Evolutionary conservation across 1,284 basidiomycete species (phyloP), one percentile per base, ranked within the genome.

Genomic region (Apiotrichum sp.): DNA sequence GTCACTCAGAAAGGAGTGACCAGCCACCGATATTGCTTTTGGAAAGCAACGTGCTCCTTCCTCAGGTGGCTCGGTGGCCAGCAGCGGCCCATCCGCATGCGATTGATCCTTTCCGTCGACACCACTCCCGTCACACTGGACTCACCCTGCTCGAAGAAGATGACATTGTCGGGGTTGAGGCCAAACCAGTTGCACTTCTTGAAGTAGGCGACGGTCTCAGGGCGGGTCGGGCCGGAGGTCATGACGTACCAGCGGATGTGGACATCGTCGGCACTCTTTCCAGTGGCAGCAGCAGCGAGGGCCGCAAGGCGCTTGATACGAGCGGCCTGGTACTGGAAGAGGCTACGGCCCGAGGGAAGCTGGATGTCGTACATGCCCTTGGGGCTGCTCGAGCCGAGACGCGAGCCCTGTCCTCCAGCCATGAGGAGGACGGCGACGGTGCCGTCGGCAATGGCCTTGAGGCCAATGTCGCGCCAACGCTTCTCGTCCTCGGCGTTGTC

Each of bases 351-450:
- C 38, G 88, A 92, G 10, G 93, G 91, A 43, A 99, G 81, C 14
- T 87, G 87, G 65, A 98, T 97, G 74, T 98, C 90, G 78, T 97
- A 98, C 80, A 93, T 97, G 9, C 96, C 96, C 73, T 99, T 99
- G 32, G 96, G 96, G 29, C 87, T 87, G 39, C 82, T 83, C 66
- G 89, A 93, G 40, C 96, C 96, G 48, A 99, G 80, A 53, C 96
- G 83, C 14, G 93, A 96, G 29, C 96, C 96, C 78, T 99, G 96
- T 3, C 96, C 96, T 50, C 96, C 96, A 2, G 96, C 96, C 87
- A 99, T 89, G 67, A 99, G 82, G 34, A 99, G 81, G 10, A 98
- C 93, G 35, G 86, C 96, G 43, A 98, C 92, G 65, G 91, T 79
- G 62, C 89, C 87, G 35, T 83, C 76, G 10, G 86, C 83, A 65